Conservation (phyloP, 345 rosid genomes). For the Eucalyptus camaldulensis region DNA sequence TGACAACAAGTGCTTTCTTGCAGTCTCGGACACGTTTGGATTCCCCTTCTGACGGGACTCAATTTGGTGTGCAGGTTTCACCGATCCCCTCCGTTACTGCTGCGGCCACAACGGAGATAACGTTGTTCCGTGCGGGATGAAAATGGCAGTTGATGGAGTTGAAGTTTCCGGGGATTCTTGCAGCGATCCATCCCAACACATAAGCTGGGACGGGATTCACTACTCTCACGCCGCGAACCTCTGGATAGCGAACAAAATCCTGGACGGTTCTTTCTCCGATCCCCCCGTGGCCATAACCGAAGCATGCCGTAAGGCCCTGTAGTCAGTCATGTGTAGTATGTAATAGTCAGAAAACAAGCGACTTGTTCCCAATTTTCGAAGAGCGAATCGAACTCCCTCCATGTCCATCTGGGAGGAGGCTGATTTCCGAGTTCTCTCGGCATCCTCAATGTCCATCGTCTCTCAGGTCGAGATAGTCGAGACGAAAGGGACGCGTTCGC, state of each 20-base stretch:
- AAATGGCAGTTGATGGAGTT: constrained; percentile 16
- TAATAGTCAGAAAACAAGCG: neutral
- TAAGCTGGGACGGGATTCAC: constrained; percentile 54
- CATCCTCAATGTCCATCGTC: neutral
- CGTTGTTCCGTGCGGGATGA: constrained; percentile 37
- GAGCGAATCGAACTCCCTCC: neutral
- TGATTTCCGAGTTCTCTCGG: neutral
- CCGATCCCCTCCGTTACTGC: constrained; percentile 37
- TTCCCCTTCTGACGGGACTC: neutral
- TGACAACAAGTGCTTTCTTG: neutral
- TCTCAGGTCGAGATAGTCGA: neutral
- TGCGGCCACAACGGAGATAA: constrained; percentile 41
- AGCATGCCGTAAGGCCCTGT: constrained; percentile 29
- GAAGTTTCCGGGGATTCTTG: constrained; percentile 32
- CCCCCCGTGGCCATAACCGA: constrained; percentile 45
- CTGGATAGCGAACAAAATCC: constrained; percentile 63
- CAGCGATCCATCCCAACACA: constrained; percentile 24
- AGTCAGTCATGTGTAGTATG: neutral
- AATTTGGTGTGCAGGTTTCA: constrained; percentile 5
- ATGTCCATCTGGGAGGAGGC: neutral
- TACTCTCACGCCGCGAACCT: constrained; percentile 47
- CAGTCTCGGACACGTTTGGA: neutral
- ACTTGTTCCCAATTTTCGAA: neutral
- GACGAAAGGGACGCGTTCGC: neutral
- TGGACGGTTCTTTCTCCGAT: constrained; percentile 42